Evolutionary conservation across 78 protist species (phyloP), one percentile per base, ranked within the genome.

Genomic region (Tieghemostelium lacteum): DNA sequence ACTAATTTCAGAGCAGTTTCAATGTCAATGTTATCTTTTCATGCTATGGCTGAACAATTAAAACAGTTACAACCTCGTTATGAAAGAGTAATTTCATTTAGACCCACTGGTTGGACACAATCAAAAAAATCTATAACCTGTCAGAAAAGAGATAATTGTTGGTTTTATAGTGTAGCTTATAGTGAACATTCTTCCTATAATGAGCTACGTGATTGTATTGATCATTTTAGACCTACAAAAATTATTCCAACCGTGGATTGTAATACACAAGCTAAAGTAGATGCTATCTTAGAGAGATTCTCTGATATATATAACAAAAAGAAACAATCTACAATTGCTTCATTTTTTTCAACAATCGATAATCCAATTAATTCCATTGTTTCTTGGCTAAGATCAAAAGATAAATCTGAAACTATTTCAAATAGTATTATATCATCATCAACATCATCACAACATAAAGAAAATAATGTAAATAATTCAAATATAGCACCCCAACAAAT

Each of bases 91-190:
- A 54, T 94, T 54, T 95, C 67, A 1, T 91, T 94, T 71, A 37
- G 86, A 3, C 96, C 96, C 33, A 94, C 92, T 49, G 93, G 96
- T n/a, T 87, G 96, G 96, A 71, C 86, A 29, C 70, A 85, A 55
- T 39, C 86, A 61, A 57, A 70, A 26, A 93, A 54, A 55, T 28
- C 89, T 14, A 33, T 70, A 2, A 49, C 93, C 33, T 42, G 58
- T 39, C 31, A 55, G n/a, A 71, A 31, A 29, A 34, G 72, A 28
- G 77, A 24, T 45, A 7, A 29, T 26, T 49, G 63, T 0, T 64
- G 31, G 17, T 24, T 85, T 31, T 94, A 76, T 34, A 63, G 87
- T 37, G 93, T 95, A 10, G 92, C 97, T 2, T 95, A 95, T 75
- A 67, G 88, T 40, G 97, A 95, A 55, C 97, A 95, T 80, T 72